Evolutionary conservation across 2,329 filamentous ascomycete species (phyloP), one percentile per base, ranked within the genome.

Genomic region (Chrysoporthe puriensis): DNA sequence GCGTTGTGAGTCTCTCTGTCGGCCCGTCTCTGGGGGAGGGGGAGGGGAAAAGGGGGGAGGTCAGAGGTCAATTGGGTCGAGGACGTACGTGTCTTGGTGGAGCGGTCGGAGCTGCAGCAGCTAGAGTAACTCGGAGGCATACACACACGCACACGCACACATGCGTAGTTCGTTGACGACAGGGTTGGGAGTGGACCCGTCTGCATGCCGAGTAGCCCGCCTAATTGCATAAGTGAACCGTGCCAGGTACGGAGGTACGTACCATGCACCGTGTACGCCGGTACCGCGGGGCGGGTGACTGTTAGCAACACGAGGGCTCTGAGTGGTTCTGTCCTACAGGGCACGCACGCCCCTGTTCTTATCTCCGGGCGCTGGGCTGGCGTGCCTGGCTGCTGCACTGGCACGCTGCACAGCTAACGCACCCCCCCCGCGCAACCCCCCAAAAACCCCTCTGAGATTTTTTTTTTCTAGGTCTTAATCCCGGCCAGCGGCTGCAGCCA

Each of bases 1-100:
- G 26, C 26, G 26, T 26, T 26, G 26, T 26, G 26, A 26, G 26
- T 72, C 70, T 46, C 67, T 65, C 64, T 70, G 58, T 58, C 58
- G 58, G 58, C 21, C 32, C 26, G 52, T 32, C 54, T 40, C 32
- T n/a, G 18, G 54, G 14, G 48, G 14, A 18, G 44, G 21, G n/a
- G 4, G 21, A 54, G 26, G 50, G n/a, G n/a, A n/a, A n/a, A 3
- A 34, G 26, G 32, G 54, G 26, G 26, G 26, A 26, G 26, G 26
- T 26, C 26, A 26, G 46, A 16, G 14, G 7, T 44, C 36, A 60
- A 60, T 60, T 60, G 57, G 50, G 21, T 32, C 40, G 57, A 44
- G 11, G 21, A 16, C 21, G 11, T 21, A 6, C 21, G 50, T 7
- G 50, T 11, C 4, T 16, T 14, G 21, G 16, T 5, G 50, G 50